Conservation (phyloP, 148 eudicot species). For the Spergularia marina region DNA sequence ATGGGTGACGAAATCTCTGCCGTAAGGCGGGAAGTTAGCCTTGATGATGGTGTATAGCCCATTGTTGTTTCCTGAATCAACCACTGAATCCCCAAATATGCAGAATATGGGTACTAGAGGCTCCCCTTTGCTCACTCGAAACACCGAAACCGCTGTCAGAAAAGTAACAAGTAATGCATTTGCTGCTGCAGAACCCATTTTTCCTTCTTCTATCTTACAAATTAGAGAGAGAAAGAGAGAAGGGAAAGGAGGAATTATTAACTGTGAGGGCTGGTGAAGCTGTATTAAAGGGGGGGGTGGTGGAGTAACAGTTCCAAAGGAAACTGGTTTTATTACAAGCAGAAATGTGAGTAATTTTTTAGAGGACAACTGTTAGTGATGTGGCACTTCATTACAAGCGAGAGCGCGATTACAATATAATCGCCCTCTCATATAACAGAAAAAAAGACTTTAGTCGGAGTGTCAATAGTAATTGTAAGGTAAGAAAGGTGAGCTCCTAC, state of each 20-base stretch:
- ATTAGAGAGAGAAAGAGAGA: background rate
- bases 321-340: background rate
- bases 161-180: background rate
- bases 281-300: constrained; percentile 19
- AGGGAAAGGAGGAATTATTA: background rate
- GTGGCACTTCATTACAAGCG: too few relatives aligned
- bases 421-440: too few relatives aligned
- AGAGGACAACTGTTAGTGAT: too few relatives aligned
- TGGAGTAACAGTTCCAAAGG: constrained; percentile 12
- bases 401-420: too few relatives aligned
- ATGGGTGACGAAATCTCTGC: constrained; percentile 71
- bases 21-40: constrained; percentile 88
- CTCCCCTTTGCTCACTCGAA: constrained; percentile 32
- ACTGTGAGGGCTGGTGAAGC: background rate
- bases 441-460: too few relatives aligned
- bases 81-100: constrained; percentile 83
- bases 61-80: constrained; percentile 85
- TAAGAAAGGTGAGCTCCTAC: too few relatives aligned
- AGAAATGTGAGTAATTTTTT: too few relatives aligned
- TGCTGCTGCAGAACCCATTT: constrained; percentile 41
- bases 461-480: too few relatives aligned
- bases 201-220: background rate
- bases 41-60: constrained; percentile 62
- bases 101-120: constrained; percentile 75
- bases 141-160: background rate